Conservation (phyloP, 108 stramenopile genomes). For the Nannochloropsis oceanica region DNA sequence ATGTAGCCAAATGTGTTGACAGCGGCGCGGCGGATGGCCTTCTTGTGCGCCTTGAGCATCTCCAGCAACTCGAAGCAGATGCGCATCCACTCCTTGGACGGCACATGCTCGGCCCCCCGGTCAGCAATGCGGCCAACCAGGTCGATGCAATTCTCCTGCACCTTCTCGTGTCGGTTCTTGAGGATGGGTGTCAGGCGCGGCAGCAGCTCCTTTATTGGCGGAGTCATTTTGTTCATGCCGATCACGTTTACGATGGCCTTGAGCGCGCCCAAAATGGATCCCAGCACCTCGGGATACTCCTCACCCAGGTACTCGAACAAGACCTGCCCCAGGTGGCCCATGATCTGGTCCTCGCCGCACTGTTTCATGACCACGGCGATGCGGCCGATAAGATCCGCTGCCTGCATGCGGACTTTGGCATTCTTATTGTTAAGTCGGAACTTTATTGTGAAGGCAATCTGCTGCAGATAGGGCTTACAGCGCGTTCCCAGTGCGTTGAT, state of each 20-base stretch:
- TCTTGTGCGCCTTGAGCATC: constrained; percentile 94
- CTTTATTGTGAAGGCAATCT: constrained; percentile 94
- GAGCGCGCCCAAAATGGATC: constrained; percentile 81
- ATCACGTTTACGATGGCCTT: constrained; percentile 93
- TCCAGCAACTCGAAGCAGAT: constrained; percentile 98
- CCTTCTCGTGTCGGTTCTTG: constrained; percentile 94
- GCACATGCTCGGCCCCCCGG: constrained; percentile 87
- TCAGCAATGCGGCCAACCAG: constrained; percentile 93
- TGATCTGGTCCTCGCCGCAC: constrained; percentile 90
- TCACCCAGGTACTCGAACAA: constrained; percentile 98
- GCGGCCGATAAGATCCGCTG: constrained; percentile 88
- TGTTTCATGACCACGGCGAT: constrained; percentile 95
- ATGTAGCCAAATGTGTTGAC: constrained; percentile 99
- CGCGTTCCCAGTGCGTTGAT: constrained; percentile 86
- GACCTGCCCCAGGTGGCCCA: constrained; percentile 96
- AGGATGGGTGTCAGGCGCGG: constrained; percentile 95
- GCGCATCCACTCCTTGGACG: constrained; percentile 98
- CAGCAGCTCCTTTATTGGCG: constrained; percentile 86
- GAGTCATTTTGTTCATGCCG: constrained; percentile 96
- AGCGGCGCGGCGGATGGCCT: constrained; percentile 86
- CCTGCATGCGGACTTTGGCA: constrained; percentile 94
- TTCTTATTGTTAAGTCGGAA: constrained; percentile 96
- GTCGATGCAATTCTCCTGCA: constrained; percentile 89
- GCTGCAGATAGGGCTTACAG: constrained; percentile 92
- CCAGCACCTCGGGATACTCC: constrained; percentile 92